These are phyloP conservation scores for Penicillium maclennaniae DNA, from an alignment of 495 filamentous ascomycete species.

Conservation along the genomic window DNA sequence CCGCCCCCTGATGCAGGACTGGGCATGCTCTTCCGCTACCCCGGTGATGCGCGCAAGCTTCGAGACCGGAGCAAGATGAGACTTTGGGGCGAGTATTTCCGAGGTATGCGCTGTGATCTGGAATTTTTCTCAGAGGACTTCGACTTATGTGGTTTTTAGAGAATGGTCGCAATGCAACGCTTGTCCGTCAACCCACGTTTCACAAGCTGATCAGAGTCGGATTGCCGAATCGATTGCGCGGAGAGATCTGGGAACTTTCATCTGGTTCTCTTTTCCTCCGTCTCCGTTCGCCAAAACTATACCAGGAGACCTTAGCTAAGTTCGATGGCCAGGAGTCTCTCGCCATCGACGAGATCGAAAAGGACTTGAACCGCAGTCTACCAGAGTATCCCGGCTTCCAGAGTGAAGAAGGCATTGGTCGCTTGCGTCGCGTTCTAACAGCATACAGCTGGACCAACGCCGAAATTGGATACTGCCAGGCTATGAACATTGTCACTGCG, in stretches of 20 bases:
- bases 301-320: conserved; percentile 76
- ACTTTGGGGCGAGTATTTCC: conserved; percentile 91
- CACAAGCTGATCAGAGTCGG: conserved; percentile 96
- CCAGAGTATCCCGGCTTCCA: conserved; percentile 98
- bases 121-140: background rate
- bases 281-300: conserved; percentile 79
- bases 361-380: conserved; percentile 91
- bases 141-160: conserved; percentile 44
- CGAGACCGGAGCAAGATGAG: conserved; percentile 96
- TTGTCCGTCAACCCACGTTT: conserved; percentile 93
- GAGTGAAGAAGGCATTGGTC: conserved; percentile 89
- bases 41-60: conserved; percentile 92
- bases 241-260: conserved; percentile 93
- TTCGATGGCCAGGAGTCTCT: conserved; percentile 79
- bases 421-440: conserved; percentile 82
- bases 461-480: conserved; percentile 96
- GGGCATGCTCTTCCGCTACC: conserved; percentile 90
- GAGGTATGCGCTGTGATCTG: conserved; percentile 42
- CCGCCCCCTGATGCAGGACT: conserved; percentile 86
- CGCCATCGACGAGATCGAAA: conserved; percentile 98
- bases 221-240: conserved; percentile 85
- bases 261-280: conserved; percentile 87
- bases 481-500: conserved; percentile 98
- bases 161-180: conserved; percentile 87
- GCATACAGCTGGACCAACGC: conserved; percentile 96